phyloP scores from a whole-genome alignment of 2,329 filamentous ascomycete genomes.

The Penicillium vulpinum region DNA sequence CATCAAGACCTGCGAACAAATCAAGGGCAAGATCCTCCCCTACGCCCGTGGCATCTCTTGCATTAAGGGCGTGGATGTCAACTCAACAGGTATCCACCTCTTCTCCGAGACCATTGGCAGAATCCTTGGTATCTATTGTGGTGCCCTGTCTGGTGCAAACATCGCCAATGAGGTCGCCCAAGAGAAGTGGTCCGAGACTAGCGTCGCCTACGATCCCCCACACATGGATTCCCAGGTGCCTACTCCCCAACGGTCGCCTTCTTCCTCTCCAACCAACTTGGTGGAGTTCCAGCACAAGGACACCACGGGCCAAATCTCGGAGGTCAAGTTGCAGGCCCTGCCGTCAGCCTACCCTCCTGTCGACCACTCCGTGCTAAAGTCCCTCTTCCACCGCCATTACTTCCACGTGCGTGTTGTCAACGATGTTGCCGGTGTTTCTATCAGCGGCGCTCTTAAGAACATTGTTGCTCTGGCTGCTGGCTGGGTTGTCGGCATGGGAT shows the following conservation, averaged over 20 bases:
- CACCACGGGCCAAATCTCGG: conserved; percentile 64
- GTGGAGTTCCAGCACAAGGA: conserved; percentile 65
- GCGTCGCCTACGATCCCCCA: conserved; percentile 92
- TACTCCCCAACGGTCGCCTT: conserved; percentile 58
- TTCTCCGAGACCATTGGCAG: conserved; percentile 95
- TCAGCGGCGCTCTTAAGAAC: conserved; percentile 95
- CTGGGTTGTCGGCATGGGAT: conserved; percentile 91
- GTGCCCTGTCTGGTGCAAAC: conserved; percentile 92
- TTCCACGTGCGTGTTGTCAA: conserved; percentile 94
- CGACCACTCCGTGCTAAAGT: conserved; percentile 78
- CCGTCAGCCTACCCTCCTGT: conserved; percentile 82
- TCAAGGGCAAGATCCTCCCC: conserved; percentile 85
- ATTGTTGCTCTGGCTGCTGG: conserved; percentile 91
- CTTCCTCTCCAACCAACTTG: conserved; percentile 52
- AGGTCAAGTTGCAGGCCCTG: conserved; percentile 70
- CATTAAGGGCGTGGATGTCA: conserved; percentile 96
- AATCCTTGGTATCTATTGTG: conserved; percentile 91
- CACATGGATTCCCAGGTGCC: conserved; percentile 79
- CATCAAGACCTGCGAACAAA: conserved; percentile 75
- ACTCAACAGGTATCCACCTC: conserved; percentile 78
- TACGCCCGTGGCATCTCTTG: conserved; percentile 93
- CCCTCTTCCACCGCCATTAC: conserved; percentile 91
- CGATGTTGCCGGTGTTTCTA: conserved; percentile 94
- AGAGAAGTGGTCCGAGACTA: conserved; percentile 97
- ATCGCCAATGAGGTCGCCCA: conserved; percentile 91